phyloP scores from a whole-genome alignment of 768 basidiomycete species.

The Serendipita sp. region DNA sequence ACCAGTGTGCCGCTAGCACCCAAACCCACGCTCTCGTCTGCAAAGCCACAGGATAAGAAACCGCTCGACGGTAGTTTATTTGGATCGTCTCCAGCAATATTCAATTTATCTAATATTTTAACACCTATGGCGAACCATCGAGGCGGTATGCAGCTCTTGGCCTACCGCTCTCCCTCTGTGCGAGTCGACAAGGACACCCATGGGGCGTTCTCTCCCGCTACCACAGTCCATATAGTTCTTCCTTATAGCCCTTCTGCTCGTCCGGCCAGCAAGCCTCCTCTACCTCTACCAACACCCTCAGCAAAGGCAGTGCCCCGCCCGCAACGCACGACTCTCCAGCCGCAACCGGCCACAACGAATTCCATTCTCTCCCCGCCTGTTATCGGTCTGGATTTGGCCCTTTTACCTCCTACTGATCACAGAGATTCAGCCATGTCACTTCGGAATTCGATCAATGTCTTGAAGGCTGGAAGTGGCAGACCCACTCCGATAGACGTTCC shows the following conservation, averaged over 20 bases:
- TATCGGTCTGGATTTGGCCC: slow-evolving; percentile 3
- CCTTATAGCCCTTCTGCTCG: not conserved
- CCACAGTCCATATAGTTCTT: not conserved
- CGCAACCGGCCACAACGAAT: not conserved
- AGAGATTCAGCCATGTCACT: not conserved
- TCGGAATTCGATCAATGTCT: not conserved
- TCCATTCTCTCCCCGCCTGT: not conserved
- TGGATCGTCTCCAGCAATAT: not conserved
- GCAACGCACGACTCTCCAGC: not conserved
- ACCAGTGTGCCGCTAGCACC: not conserved
- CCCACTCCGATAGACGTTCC: not conserved
- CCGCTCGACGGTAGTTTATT: not conserved
- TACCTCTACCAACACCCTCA: not conserved
- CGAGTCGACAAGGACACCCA: not conserved
- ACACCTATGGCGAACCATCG: not conserved
- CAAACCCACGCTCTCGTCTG: not conserved
- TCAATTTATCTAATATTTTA: slow-evolving; percentile 5
- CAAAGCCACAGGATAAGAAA: not conserved
- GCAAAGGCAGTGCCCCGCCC: slow-evolving; percentile 4
- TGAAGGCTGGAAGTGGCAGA: not conserved
- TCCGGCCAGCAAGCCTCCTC: not conserved
- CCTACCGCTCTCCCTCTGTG: not conserved
- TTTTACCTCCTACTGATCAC: not conserved
- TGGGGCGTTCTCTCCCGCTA: not conserved
- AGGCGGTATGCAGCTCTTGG: not conserved